A percentile compares a stretch with the other conserved stretches of the same genome.
Evolutionary conservation across 1,284 basidiomycete species (phyloP).

Genomic region (Caloboletus firmus): DNA sequence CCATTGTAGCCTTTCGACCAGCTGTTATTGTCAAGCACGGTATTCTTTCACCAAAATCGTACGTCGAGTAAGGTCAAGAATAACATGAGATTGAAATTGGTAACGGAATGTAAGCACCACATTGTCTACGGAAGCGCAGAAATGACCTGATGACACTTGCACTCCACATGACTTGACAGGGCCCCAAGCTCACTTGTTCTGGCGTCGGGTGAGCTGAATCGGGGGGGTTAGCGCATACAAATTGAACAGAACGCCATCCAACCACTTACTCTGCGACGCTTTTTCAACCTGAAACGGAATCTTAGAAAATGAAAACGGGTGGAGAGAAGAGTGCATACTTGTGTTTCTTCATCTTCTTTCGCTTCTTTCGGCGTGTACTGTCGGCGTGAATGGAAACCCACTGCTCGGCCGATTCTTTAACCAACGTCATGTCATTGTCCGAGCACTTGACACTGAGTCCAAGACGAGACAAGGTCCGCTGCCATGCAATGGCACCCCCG

Average conservation of each 20-base stretch:
- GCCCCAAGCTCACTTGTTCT: slow-evolving; percentile 30
- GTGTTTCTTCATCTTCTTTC: slow-evolving; percentile 90
- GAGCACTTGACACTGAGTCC: slow-evolving; percentile 54
- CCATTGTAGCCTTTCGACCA: neutral
- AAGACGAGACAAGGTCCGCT: slow-evolving; percentile 57
- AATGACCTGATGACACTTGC: neutral
- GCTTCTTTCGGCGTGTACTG: slow-evolving; percentile 77
- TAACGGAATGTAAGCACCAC: neutral
- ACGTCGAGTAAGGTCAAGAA: neutral
- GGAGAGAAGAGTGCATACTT: slow-evolving; percentile 57
- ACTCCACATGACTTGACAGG: neutral
- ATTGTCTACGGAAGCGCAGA: slow-evolving; percentile 13
- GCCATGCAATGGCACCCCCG: slow-evolving; percentile 62
- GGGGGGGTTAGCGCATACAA: slow-evolving; percentile 13
- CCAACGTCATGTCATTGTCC: slow-evolving; percentile 46
- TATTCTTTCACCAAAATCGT: neutral
- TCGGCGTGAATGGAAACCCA: slow-evolving; percentile 68
- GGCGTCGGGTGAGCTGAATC: slow-evolving; percentile 32
- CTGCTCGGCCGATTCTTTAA: slow-evolving; percentile 54
- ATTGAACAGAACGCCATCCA: neutral
- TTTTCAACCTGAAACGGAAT: slow-evolving; percentile 39
- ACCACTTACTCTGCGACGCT: slow-evolving; percentile 44
- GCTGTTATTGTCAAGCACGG: neutral
- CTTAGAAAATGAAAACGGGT: slow-evolving; percentile 6
- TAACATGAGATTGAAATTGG: slow-evolving; percentile 1